Conservation (phyloP, 2,329 filamentous ascomycete genomes). For the Allantophomopsis cytisporea region DNA sequence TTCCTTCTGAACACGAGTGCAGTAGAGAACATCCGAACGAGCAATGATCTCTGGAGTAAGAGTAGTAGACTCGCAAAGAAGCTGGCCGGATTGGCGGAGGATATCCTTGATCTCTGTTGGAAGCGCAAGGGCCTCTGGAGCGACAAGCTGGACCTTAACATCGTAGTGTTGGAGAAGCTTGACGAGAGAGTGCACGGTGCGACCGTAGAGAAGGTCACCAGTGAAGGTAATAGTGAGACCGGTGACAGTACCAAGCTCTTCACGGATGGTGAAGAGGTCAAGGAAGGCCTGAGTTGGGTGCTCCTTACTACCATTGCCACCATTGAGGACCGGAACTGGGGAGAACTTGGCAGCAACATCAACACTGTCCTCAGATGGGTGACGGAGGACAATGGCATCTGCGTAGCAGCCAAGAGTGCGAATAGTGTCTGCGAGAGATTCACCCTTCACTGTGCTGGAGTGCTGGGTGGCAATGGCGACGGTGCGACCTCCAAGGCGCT, state of each 20-base stretch:
- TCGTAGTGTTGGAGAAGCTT: conserved; percentile 94
- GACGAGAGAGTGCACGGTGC: conserved; percentile 88
- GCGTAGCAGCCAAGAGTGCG: conserved; percentile 89
- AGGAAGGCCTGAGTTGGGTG: conserved; percentile 97
- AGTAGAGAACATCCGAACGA: conserved; percentile 86
- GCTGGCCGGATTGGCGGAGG: conserved; percentile 61
- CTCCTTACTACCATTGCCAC: conserved; percentile 88
- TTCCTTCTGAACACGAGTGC: conserved; percentile 93
- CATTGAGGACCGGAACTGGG: conserved; percentile 88
- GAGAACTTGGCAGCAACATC: conserved; percentile 78
- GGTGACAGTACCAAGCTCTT: conserved; percentile 91
- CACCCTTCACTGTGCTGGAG: conserved; percentile 88
- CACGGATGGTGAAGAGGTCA: conserved; percentile 95
- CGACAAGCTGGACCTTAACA: conserved; percentile 83
- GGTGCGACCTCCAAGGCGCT: conserved; percentile 82
- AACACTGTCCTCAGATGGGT: conserved; percentile 71
- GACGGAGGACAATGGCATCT: conserved; percentile 90
- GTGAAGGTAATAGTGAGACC: conserved; percentile 93
- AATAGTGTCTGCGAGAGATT: conserved; percentile 84
- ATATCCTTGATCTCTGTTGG: conserved; percentile 62
- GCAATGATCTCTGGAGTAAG: conserved; percentile 81
- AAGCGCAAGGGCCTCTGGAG: conserved; percentile 65
- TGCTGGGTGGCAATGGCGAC: conserved; percentile 69
- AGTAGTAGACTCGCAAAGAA: conserved; percentile 60
- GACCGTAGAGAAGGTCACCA: conserved; percentile 84